These are phyloP conservation scores for Tuber brumale DNA, from an alignment of 495 filamentous ascomycete genomes.

Conservation along the genomic window DNA sequence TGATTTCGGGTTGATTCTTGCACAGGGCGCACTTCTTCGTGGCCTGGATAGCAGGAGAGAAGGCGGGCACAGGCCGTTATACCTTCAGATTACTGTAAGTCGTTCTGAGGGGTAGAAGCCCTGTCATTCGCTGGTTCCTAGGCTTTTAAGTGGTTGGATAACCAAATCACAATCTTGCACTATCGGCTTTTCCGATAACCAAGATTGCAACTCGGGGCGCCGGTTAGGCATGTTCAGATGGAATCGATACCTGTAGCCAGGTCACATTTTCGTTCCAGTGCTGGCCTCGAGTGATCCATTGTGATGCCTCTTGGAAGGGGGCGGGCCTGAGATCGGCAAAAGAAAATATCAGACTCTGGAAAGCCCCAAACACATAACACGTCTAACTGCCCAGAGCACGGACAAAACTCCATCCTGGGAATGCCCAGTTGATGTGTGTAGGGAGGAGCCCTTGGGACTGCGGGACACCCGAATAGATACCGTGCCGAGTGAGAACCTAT, in stretches of 20 bases:
- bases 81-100: constrained; percentile 1
- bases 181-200: neutral
- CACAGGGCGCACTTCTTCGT: neutral
- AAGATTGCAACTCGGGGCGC: neutral
- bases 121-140: neutral
- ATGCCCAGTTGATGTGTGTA: neutral
- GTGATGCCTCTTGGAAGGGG: neutral
- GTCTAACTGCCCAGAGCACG: neutral
- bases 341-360: neutral
- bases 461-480: neutral
- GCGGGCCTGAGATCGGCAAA: neutral
- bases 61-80: constrained; percentile 1
- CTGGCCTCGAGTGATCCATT: neutral
- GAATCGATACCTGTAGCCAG: neutral
- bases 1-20: constrained; percentile 1
- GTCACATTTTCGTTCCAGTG: neutral
- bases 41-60: neutral
- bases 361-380: neutral
- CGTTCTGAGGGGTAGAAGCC: neutral
- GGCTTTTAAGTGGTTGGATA: neutral
- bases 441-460: neutral
- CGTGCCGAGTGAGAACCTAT: constrained; percentile 3
- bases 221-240: neutral
- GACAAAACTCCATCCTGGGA: neutral
- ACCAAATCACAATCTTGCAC: neutral